A percentile compares a stretch with the other conserved stretches of the same genome.
Conservation (phyloP, 768 basidiomycete species). For the Sarcomyxa edulis region DNA sequence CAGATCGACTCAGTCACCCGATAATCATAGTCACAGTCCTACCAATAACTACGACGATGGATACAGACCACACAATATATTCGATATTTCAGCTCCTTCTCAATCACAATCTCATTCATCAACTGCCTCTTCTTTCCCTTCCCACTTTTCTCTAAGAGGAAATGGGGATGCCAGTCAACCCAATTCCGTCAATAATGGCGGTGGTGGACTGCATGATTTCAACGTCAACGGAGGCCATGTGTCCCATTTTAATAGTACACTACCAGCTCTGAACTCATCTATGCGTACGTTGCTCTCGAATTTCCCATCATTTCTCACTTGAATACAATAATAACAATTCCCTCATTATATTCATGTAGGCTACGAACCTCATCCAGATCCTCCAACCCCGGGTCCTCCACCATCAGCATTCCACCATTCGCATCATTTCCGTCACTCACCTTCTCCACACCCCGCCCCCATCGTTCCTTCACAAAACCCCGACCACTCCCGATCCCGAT, state of each 20-base stretch:
- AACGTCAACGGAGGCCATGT: no score
- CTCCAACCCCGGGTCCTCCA: conserved; percentile 5
- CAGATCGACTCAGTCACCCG: conserved; percentile 14
- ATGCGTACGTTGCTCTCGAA: conserved; percentile 24
- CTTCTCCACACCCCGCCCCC: conserved; percentile 28
- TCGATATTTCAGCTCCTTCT: conserved; percentile 52
- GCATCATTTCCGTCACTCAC: conserved; percentile 24
- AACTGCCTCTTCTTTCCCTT: conserved; percentile 22
- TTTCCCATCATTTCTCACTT: background rate
- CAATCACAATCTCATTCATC: conserved; percentile 25
- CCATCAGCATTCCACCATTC: conserved; percentile 4
- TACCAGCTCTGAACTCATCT: conserved; percentile 46
- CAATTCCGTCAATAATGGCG: no score
- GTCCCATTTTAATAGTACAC: conserved; percentile 46
- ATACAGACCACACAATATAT: conserved; percentile 44
- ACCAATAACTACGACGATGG: conserved; percentile 25
- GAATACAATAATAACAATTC: no score
- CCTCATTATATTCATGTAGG: no score
- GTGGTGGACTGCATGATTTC: no score
- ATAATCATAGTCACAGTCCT: conserved; percentile 27
- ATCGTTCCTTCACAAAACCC: conserved; percentile 11
- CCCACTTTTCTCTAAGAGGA: conserved; percentile 18
- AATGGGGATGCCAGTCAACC: conserved; percentile 16
- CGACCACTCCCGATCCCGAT: conserved; percentile 29
- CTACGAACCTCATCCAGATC: conserved; percentile 40